Base-by-base conservation (phyloP, 345 rosid species). In the Syzygium jambos region DNA sequence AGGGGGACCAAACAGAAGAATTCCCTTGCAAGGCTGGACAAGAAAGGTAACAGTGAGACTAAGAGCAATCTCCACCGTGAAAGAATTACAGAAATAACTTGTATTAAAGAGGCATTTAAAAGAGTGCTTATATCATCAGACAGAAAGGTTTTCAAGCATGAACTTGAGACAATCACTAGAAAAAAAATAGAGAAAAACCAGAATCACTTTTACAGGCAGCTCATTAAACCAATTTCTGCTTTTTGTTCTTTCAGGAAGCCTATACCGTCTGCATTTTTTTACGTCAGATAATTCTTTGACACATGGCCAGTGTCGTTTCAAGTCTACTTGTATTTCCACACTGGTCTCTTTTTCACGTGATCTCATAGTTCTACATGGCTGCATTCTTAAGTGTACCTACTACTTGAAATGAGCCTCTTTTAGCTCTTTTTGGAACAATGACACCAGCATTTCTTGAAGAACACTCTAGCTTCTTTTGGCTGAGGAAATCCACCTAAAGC, bases 1-100 rank as follows among this genome's bases (percentile, higher is more conserved):
- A 87, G 98, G 98, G 84, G 98, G 98, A 87, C 99, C 99, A 91
- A 96, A 97, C 84, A 97, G 88, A 85, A 97, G 97, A 87, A 97
- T 96, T 65, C 98, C 98, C 92, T 96, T 96, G 93, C 96, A 95
- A 90, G 98, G 97, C 98, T 97, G 94, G 90, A 88, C 80, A 68
- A 34, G 80, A 68, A 68, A 68, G 80, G 80, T 68, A 17, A 34
- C 25, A 34, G 25, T 5, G 49, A 68, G 80, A 17, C 53, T 87
- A 30, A 82, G 80, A 68, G 46, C 80, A 17, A 68, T 23, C 80
- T 34, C 80, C 77, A 87, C 73, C 30, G 73, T 34, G 80, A 34
- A 68, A 68, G 46, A 46, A 34, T 34, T 34, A 46, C 80, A 68
- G 46, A 34, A 68, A 68, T 34, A 30, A 30, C 46, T 34, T 9